A percentile compares a stretch with the other conserved stretches of the same genome.
Conservation (phyloP, 371 early-diverging fungal species). For the Mortierella sp. region DNA sequence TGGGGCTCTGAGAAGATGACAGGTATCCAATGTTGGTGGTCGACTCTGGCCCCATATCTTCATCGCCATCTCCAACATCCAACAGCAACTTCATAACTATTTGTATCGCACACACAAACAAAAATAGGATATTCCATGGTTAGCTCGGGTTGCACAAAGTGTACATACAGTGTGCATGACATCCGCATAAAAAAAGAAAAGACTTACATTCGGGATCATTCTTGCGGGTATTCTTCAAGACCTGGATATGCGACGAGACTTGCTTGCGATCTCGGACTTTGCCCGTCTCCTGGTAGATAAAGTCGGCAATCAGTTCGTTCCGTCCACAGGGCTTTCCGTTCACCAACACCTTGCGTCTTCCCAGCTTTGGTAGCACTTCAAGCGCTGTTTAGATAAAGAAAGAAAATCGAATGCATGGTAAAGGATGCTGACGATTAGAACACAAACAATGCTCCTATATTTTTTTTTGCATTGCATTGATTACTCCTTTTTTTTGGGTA, state of each 20-base stretch:
- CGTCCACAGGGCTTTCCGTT: conserved; percentile 79
- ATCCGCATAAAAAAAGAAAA: neutral
- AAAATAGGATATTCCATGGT: neutral
- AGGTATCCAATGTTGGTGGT: conserved; percentile 1
- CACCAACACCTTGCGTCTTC: conserved; percentile 71
- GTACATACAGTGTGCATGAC: neutral
- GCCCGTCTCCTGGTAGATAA: conserved; percentile 75
- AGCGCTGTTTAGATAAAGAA: conserved; percentile 57
- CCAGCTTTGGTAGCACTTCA: conserved; percentile 69
- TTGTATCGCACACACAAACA: neutral
- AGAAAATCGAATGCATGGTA: neutral
- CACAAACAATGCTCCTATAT: conserved; percentile 12
- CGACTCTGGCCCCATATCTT: conserved; percentile 31
- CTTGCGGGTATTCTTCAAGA: conserved; percentile 81
- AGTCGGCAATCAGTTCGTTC: conserved; percentile 85
- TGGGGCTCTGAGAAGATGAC: conserved; percentile 27
- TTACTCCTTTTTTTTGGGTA: neutral
- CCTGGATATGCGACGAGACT: conserved; percentile 87
- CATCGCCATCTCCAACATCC: conserved; percentile 61
- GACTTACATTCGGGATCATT: conserved; percentile 68
- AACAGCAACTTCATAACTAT: conserved; percentile 71
- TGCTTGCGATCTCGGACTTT: conserved; percentile 81
- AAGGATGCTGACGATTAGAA: neutral
- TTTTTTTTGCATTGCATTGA: conserved; percentile 61
- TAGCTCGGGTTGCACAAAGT: neutral